These are phyloP conservation scores for Copromyces sp. DNA, from an alignment of 495 filamentous ascomycete genomes.

Conservation along the genomic window DNA sequence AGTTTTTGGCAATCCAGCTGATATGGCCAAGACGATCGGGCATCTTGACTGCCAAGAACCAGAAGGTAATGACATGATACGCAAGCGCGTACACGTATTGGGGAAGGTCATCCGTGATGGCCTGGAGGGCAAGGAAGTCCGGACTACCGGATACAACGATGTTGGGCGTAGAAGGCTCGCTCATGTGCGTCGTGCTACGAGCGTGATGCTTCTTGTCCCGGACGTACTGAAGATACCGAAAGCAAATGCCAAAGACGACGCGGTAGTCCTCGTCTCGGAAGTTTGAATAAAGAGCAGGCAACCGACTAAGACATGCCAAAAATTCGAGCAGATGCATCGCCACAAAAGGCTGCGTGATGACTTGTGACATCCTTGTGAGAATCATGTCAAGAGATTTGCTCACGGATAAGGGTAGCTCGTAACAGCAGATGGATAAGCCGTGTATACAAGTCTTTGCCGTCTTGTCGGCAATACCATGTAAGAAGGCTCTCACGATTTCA, in stretches of 20 bases:
- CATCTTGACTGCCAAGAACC: constrained; percentile 84
- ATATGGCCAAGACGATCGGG: constrained; percentile 74
- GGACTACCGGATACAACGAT: constrained; percentile 13
- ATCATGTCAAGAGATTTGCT: constrained; percentile 73
- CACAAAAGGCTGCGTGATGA: constrained; percentile 84
- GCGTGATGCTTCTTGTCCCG: constrained; percentile 38
- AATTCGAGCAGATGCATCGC: constrained; percentile 95
- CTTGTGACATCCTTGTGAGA: constrained; percentile 83
- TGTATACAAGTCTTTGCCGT: constrained; percentile 88
- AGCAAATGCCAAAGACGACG: constrained; percentile 88
- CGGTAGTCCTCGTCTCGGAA: constrained; percentile 81
- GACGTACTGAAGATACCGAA: constrained; percentile 73
- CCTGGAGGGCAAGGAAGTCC: constrained; percentile 21
- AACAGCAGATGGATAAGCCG: constrained; percentile 83
- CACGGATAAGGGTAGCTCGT: constrained; percentile 77
- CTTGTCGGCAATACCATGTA: constrained; percentile 72
- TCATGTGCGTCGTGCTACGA: constrained; percentile 22
- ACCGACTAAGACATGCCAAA: constrained; percentile 69
- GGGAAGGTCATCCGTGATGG: constrained; percentile 53
- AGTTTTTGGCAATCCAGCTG: constrained; percentile 81
- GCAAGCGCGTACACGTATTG: constrained; percentile 89
- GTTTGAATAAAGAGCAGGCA: constrained; percentile 77
- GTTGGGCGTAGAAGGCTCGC: constrained; percentile 25
- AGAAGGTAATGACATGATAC: constrained; percentile 92
- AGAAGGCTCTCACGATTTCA: constrained; percentile 75